Base-by-base conservation (phyloP, 306 rosid genomes). In the Vicia villosa region DNA sequence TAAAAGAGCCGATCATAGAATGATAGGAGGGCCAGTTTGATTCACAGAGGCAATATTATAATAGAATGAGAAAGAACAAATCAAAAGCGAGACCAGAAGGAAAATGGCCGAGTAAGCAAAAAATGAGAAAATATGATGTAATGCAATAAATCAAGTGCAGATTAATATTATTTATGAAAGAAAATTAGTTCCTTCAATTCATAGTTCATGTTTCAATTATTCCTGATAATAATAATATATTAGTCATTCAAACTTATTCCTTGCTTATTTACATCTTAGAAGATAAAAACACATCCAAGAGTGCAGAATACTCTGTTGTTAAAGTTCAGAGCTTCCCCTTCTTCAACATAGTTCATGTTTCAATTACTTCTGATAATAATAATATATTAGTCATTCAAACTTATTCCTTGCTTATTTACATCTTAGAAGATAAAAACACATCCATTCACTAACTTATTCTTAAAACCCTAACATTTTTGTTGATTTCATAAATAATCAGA, bases 331-430 rank as follows among this genome's bases (percentile, higher is more conserved):
- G 13, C 7, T 28, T 21, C 5, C 34, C 30, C 61, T 8, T 73
- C 59, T 62, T 46, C 75, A 50, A 17, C 47, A 42, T 10, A 19
- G 17, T 20, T 55, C 49, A 34, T 19, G 26, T 45, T 28, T 66
- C 26, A 66, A 10, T 45, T 28, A 60, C 59, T 79, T 79, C 41
- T 37, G 32, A 30, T 22, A 1, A 24, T 24, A 74, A 71, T 10
- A 13, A 62, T 34, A 62, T 34, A 43, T 6, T 47, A 62, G 60
- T 62, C 49, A 15, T 51, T 57, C 41, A 22, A 64, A 43, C 41
- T 65, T 14, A n/a, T 43, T 8, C 9, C 50, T 20, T 54, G 54
- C 30, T 55, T 67, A 43, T 37, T 32, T 38, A 20, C 56, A 68
- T 63, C 78, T 16, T 3, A 40, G 28, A 49, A 66, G 8, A 22